Evolutionary conservation across 2,329 filamentous ascomycete genomes (phyloP), one percentile per base, ranked within the genome.

Genomic region (Hysterium pulicare): DNA sequence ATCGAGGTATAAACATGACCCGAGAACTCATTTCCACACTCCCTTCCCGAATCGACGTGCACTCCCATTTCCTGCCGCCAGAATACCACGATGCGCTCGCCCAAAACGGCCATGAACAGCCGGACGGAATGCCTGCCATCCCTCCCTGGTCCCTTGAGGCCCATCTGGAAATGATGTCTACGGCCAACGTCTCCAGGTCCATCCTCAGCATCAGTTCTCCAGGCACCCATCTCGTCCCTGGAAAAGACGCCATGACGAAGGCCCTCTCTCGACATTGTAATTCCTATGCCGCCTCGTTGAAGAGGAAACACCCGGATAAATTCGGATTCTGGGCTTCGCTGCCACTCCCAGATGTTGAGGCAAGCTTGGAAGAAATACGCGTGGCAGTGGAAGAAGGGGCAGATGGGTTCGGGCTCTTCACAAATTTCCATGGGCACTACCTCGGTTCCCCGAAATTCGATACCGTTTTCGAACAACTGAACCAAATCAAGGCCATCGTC

Each of bases 171-270:
- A 62, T 79, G 49, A 81, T 81, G 77, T 52, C 70, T 33, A 54
- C 62, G 1, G 54, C 70, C 44, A 70, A 72, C 47, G 76, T 82
- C 45, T 58, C 58, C 5, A 77, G 72, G 50, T 75, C 75, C 9
- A 74, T 81, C 26, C 59, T 82, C 9, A 78, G 73, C 51, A 73
- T 81, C 53, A 75, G 71, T 4, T 72, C 73, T 0, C 78, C 78
- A 0, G 78, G 77, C 11, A 75, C 71, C 0, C 62, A 76, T 44
- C 62, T 82, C 13, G 60, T 61, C 0, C 58, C 68, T 0, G 58
- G 57, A 1, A 62, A 76, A 44, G 50, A 67, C 33, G 40, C 51
- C 1, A 58, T 70, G 10, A 66, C 62, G 3, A 56, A 60, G 3
- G 46, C 53, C 10, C 47, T 78, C 2, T 66, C 70, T 8, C 62